phyloP scores from a whole-genome alignment of 805 yeast species.

The Wickerhamiella spandovensis region DNA sequence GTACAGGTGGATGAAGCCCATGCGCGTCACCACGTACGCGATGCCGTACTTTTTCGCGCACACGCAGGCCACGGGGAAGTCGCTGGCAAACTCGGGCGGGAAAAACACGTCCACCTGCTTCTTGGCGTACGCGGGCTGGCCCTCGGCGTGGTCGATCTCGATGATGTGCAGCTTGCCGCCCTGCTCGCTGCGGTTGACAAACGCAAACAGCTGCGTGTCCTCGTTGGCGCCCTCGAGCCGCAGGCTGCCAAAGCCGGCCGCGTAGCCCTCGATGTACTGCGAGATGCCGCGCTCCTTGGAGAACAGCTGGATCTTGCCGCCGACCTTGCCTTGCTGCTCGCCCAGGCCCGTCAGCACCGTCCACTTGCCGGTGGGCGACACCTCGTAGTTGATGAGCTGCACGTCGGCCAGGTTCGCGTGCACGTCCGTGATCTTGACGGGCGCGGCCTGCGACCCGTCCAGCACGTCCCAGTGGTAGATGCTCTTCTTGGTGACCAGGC shows the following conservation, averaged over 20 bases:
- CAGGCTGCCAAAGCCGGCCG: conserved; percentile 72
- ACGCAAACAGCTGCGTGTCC: conserved; percentile 79
- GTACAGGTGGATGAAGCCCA: conserved; percentile 90
- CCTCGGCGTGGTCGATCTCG: conserved; percentile 88
- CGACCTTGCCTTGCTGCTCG: conserved; percentile 86
- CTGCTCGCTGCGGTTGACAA: conserved; percentile 76
- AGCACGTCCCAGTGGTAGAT: conserved; percentile 73
- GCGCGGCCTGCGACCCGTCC: conserved; percentile 69
- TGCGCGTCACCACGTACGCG: conserved; percentile 79
- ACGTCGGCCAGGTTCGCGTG: conserved; percentile 62
- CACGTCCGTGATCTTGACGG: conserved; percentile 66
- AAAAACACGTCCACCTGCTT: conserved; percentile 85
- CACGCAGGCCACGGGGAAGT: conserved; percentile 90
- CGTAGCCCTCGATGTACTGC: conserved; percentile 97
- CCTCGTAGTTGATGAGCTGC: conserved; percentile 82
- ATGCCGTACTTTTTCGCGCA: conserved; percentile 78
- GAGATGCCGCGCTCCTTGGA: conserved; percentile 82
- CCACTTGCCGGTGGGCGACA: conserved; percentile 76
- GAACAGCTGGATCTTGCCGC: conserved; percentile 89
- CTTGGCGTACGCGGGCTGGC: conserved; percentile 73
- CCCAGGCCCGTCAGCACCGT: conserved; percentile 90
- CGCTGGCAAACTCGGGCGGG: conserved; percentile 93
- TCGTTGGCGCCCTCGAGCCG: conserved; percentile 56
- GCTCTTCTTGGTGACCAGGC: conserved; percentile 67
- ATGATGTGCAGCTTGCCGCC: conserved; percentile 83